phyloP scores from a whole-genome alignment of 169 alveolate genomes.

The Eimeria acervulina region DNA sequence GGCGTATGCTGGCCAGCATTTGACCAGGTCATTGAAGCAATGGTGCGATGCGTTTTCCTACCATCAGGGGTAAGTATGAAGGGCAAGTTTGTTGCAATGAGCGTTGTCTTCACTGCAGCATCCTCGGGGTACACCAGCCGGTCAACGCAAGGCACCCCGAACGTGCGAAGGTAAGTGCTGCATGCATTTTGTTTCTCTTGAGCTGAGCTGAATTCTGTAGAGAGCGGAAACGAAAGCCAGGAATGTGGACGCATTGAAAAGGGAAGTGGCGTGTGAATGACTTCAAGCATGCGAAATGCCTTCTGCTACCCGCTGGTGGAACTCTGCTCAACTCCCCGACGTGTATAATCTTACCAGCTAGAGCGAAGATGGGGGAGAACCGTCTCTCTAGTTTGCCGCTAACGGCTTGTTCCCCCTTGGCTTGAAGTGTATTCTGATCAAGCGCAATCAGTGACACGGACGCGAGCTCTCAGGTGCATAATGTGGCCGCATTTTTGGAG shows the following conservation, averaged over 20 bases:
- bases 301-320: no score
- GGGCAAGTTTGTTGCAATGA: slow-evolving; percentile 79
- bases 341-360: slow-evolving; percentile 65
- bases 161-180: slow-evolving; percentile 80
- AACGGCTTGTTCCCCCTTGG: slow-evolving; percentile 77
- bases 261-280: neutral
- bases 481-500: neutral
- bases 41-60: slow-evolving; percentile 14
- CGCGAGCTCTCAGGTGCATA: neutral
- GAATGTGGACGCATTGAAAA: neutral
- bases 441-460: neutral
- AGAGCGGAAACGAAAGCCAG: neutral
- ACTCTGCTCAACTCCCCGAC: neutral
- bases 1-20: neutral
- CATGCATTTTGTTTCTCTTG: slow-evolving; percentile 79
- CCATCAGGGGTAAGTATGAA: slow-evolving; percentile 80
- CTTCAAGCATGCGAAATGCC: neutral
- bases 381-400: slow-evolving; percentile 71
- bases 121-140: slow-evolving; percentile 83
- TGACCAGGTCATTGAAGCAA: neutral
- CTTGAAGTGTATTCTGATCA: slow-evolving; percentile 64
- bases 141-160: slow-evolving; percentile 84
- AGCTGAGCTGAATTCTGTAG: slow-evolving; percentile 75
- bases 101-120: slow-evolving; percentile 82
- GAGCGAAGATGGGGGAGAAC: slow-evolving; percentile 82